These are phyloP conservation scores for Voacanga thouarsii DNA, from an alignment of 257 asterid species.

Conservation along the genomic window DNA sequence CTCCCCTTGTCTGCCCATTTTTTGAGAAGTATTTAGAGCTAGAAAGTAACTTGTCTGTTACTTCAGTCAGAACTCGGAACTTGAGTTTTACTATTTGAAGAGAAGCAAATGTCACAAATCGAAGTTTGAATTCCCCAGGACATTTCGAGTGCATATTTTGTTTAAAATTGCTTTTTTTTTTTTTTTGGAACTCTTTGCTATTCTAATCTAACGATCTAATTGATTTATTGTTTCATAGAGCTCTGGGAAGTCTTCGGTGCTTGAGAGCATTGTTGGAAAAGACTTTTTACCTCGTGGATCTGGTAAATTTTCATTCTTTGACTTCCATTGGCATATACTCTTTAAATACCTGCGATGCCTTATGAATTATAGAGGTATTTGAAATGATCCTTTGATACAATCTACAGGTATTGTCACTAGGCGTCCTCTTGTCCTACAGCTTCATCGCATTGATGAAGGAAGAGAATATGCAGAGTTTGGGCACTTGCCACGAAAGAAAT, in stretches of 20 bases:
- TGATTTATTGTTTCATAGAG: conserved; percentile 47
- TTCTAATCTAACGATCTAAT: conserved; percentile 7
- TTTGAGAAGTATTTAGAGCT: not conserved
- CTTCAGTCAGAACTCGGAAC: no score
- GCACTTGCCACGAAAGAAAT: conserved; percentile 77
- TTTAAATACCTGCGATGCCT: not conserved
- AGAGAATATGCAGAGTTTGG: conserved; percentile 99
- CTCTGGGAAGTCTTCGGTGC: conserved; percentile 97
- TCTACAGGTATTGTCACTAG: conserved; percentile 90
- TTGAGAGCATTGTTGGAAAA: conserved; percentile 94
- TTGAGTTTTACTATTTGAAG: not conserved
- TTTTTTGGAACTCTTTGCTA: not conserved
- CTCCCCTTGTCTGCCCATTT: no score
- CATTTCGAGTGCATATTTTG: not conserved
- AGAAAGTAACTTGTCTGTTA: not conserved
- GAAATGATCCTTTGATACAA: conserved; percentile 13
- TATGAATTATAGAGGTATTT: not conserved
- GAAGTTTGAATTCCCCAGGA: not conserved
- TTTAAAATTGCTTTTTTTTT: not conserved
- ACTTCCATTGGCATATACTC: not conserved
- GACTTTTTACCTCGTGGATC: conserved; percentile 99
- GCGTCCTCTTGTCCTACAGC: conserved; percentile 97
- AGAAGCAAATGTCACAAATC: not conserved
- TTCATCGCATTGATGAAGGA: conserved; percentile 77
- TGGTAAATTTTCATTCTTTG: conserved; percentile 41